A percentile compares a stretch with the other conserved stretches of the same genome.
Evolutionary conservation across 2,329 filamentous ascomycete species (phyloP).

Genomic region (Scopulariopsis brevicaulis): DNA sequence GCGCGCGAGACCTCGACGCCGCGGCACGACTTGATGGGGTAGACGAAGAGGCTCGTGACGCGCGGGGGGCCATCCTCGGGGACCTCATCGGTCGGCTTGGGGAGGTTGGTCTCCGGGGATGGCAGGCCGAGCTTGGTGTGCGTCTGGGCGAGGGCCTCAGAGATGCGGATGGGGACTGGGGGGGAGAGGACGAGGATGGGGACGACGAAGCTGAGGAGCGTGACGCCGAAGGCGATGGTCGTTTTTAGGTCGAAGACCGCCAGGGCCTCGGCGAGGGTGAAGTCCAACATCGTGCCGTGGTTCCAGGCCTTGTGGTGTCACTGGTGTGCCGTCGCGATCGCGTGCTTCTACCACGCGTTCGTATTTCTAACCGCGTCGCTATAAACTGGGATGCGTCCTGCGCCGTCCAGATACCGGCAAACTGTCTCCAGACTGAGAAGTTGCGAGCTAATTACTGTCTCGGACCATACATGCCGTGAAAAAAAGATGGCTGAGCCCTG

Average conservation of each 20-base stretch:
- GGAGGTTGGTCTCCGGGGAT: not conserved
- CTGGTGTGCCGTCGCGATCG: not conserved
- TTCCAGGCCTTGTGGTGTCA: not conserved
- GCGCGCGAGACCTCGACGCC: slow-evolving; percentile 61
- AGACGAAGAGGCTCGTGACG: slow-evolving; percentile 46
- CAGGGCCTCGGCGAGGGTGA: slow-evolving; percentile 10
- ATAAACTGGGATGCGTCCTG: not conserved
- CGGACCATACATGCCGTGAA: not conserved
- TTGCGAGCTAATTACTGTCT: not conserved
- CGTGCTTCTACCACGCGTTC: too few relatives aligned
- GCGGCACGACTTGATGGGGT: slow-evolving; percentile 73
- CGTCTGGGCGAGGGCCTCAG: slow-evolving; percentile 43
- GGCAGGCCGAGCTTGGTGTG: slow-evolving; percentile 32
- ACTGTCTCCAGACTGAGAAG: not conserved
- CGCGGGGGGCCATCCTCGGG: not conserved
- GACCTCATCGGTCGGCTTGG: not conserved
- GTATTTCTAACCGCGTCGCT: too few relatives aligned
- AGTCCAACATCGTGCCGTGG: slow-evolving; percentile 8
- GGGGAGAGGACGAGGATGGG: slow-evolving; percentile 44
- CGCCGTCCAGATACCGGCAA: not conserved
- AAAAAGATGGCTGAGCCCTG: not conserved
- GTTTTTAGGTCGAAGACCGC: slow-evolving; percentile 17
- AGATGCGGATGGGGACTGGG: slow-evolving; percentile 37
- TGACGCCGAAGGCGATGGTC: slow-evolving; percentile 28
- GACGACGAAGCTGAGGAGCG: slow-evolving; percentile 36